These are phyloP conservation scores for Alternaria sp. DNA, from an alignment of 2,329 filamentous ascomycete species.

Conservation along the genomic window DNA sequence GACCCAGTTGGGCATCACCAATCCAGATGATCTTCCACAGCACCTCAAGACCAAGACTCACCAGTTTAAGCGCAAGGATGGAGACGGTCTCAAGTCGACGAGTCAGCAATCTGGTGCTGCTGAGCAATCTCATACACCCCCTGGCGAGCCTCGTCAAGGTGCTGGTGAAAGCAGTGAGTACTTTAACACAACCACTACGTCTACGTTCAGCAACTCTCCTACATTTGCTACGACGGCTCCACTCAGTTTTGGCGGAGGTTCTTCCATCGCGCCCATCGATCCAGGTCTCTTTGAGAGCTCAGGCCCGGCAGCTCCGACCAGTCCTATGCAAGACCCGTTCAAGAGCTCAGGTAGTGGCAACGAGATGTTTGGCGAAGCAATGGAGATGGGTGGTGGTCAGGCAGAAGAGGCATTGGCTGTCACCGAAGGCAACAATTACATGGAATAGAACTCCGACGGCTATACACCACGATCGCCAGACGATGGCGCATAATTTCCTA, in stretches of 20 bases:
- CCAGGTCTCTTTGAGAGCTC: conserved; percentile 49
- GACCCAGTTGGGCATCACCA: conserved; percentile 84
- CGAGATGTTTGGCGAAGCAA: conserved; percentile 48
- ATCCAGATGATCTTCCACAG: conserved; percentile 88
- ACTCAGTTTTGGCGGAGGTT: conserved; percentile 39
- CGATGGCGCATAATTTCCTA: conserved; percentile 11
- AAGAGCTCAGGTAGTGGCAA: conserved; percentile 48
- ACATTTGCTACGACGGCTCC: conserved; percentile 44
- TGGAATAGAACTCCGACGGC: conserved; percentile 35
- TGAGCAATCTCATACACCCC: conserved; percentile 49
- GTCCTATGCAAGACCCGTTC: conserved; percentile 48
- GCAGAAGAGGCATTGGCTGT: conserved; percentile 50
- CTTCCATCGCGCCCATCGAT: conserved; percentile 45
- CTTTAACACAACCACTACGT: conserved; percentile 39
- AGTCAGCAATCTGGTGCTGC: conserved; percentile 45
- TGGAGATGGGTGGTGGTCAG: conserved; percentile 48
- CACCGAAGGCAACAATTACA: conserved; percentile 45
- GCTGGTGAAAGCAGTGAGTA: conserved; percentile 42
- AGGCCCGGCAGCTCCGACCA: conserved; percentile 39
- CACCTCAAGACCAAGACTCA: conserved; percentile 75
- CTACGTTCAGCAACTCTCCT: conserved; percentile 44
- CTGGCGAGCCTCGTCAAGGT: conserved; percentile 45
- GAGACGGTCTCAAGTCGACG: conserved; percentile 49
- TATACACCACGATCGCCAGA: not conserved
- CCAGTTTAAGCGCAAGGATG: conserved; percentile 67